These are phyloP conservation scores for Chara braunii DNA, from an alignment of 139 green algal species.

Conservation along the genomic window DNA sequence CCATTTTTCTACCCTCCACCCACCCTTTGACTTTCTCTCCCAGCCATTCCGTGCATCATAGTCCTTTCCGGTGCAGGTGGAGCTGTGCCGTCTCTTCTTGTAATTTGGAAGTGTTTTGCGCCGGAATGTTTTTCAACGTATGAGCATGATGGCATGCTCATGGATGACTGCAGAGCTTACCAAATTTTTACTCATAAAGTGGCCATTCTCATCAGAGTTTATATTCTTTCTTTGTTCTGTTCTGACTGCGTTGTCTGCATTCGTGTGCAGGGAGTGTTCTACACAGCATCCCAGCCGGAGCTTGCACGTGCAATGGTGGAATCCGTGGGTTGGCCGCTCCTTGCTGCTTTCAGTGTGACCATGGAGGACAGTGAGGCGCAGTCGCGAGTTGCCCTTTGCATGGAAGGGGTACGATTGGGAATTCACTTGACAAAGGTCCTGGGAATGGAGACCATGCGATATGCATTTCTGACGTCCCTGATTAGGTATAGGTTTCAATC, in stretches of 20 bases:
- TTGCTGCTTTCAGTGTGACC: constrained; percentile 67
- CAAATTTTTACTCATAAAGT: too few relatives aligned
- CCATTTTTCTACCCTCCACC: too few relatives aligned
- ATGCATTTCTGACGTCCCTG: constrained; percentile 70
- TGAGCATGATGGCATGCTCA: too few relatives aligned
- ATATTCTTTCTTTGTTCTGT: background rate
- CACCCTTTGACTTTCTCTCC: too few relatives aligned
- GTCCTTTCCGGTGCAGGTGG: too few relatives aligned
- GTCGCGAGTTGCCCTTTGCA: constrained; percentile 18
- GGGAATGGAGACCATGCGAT: constrained; percentile 72
- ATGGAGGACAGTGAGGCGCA: constrained; percentile 49
- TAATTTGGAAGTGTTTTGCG: too few relatives aligned
- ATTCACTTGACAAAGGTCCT: constrained; percentile 62
- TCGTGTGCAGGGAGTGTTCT: constrained; percentile 15
- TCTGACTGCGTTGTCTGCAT: too few relatives aligned
- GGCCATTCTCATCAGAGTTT: background rate
- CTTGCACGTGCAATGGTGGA: constrained; percentile 77
- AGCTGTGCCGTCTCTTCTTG: too few relatives aligned
- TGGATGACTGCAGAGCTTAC: too few relatives aligned
- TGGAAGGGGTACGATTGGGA: constrained; percentile 34
- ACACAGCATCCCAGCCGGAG: constrained; percentile 13
- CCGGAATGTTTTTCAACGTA: too few relatives aligned
- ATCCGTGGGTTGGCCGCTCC: constrained; percentile 77
- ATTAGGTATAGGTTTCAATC: constrained; percentile 21
- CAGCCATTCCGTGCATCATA: too few relatives aligned